phyloP scores from a whole-genome alignment of 257 asterid genomes.

The Scutellaria baicalensis region DNA sequence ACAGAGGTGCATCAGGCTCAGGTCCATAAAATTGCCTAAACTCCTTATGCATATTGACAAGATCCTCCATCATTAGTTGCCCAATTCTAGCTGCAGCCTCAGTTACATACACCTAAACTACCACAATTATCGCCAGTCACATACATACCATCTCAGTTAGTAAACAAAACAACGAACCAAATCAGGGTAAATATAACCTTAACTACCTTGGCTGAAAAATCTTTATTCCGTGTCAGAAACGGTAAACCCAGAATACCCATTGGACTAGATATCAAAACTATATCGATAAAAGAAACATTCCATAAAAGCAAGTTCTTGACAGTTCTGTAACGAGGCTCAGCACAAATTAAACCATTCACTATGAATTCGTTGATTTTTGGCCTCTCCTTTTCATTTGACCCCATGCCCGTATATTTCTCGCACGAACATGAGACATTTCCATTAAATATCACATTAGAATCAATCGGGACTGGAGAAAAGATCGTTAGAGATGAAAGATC shows the following conservation, averaged over 20 bases:
- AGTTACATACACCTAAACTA: conserved; percentile 70
- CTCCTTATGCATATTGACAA: conserved; percentile 71
- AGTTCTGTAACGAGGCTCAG: conserved; percentile 61
- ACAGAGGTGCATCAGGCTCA: conserved; percentile 43
- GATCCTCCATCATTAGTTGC: conserved; percentile 76
- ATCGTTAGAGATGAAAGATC: conserved; percentile 70
- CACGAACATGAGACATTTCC: conserved; percentile 7
- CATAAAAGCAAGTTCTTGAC: conserved; percentile 50
- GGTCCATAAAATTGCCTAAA: conserved; percentile 69
- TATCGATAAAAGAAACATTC: conserved; percentile 55
- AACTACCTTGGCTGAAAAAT: conserved; percentile 68
- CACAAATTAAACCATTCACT: conserved; percentile 44
- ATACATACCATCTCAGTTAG: not conserved
- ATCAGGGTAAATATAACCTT: not conserved
- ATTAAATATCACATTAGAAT: conserved; percentile 14
- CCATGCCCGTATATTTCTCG: conserved; percentile 14
- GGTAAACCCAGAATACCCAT: conserved; percentile 84
- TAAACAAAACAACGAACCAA: conserved; percentile 4
- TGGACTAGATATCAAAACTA: conserved; percentile 70
- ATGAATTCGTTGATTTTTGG: conserved; percentile 24
- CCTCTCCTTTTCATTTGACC: conserved; percentile 17
- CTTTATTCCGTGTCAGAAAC: conserved; percentile 54
- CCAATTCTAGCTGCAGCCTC: conserved; percentile 75
- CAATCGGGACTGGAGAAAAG: conserved; percentile 54
- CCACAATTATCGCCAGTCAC: conserved; percentile 10